Conservation (phyloP, 139 green algal genomes). For the Chlorella sp. region DNA sequence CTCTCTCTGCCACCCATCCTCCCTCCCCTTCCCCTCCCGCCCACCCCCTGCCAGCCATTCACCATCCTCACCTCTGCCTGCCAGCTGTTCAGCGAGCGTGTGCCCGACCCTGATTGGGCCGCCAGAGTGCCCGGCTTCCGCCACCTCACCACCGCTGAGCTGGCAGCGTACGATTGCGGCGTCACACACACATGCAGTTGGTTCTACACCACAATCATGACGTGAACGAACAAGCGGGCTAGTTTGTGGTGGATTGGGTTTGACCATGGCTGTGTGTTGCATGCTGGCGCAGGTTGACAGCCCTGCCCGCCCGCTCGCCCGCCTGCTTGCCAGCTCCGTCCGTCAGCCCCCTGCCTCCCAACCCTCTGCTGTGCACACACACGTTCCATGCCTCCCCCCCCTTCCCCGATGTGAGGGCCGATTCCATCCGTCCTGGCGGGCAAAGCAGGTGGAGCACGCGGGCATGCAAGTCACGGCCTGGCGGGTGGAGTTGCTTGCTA, state of each 20-base stretch:
- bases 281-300: background rate
- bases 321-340: background rate
- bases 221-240: constrained; percentile 12
- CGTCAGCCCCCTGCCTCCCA: no score
- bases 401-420: constrained; percentile 38
- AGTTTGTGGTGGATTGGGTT: no score
- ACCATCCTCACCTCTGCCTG: constrained; percentile 45
- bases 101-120: constrained; percentile 48
- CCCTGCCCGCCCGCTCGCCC: background rate
- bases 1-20: no score
- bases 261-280: no score
- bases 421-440: constrained; percentile 58
- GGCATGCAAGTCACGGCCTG: constrained; percentile 34
- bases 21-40: no score
- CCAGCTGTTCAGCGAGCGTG: constrained; percentile 43
- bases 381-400: no score
- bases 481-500: constrained; percentile 36
- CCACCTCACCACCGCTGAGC: constrained; percentile 41
- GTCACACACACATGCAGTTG: constrained; percentile 46
- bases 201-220: constrained; percentile 61
- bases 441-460: constrained; percentile 27
- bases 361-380: background rate
- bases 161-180: constrained; percentile 37
- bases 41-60: background rate
- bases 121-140: constrained; percentile 54